These are phyloP conservation scores for Kodamaea kaohsiungensis DNA, from an alignment of 805 yeast species.

Conservation along the genomic window DNA sequence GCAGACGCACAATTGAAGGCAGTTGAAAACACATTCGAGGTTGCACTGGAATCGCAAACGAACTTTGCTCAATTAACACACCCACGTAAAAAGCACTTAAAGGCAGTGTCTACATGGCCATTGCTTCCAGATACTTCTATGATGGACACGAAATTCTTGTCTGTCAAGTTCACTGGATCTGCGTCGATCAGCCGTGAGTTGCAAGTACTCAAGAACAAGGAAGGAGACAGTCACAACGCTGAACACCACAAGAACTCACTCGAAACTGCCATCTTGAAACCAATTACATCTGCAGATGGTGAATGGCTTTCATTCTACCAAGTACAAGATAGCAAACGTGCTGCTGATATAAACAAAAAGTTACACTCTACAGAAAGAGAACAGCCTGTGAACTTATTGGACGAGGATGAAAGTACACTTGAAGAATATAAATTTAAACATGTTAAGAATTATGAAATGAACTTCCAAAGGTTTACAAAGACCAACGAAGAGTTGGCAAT, in stretches of 20 bases:
- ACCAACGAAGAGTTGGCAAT: conserved; percentile 68
- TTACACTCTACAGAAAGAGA: conserved; percentile 43
- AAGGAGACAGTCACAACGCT: conserved; percentile 29
- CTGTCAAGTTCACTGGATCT: conserved; percentile 61
- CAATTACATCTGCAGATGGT: conserved; percentile 69
- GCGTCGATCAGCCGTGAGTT: conserved; percentile 49
- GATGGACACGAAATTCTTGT: conserved; percentile 74
- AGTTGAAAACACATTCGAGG: conserved; percentile 79
- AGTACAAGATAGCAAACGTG: conserved; percentile 24
- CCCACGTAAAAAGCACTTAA: conserved; percentile 72
- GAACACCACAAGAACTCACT: conserved; percentile 39
- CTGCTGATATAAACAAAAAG: conserved; percentile 23
- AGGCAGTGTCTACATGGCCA: conserved; percentile 77
- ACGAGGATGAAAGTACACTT: conserved; percentile 45
- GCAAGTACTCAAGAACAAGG: conserved; percentile 27
- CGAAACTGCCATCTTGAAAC: conserved; percentile 68
- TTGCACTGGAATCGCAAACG: conserved; percentile 49
- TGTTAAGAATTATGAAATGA: conserved; percentile 79
- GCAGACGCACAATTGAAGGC: conserved; percentile 64
- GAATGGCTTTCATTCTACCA: conserved; percentile 68
- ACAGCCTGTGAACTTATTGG: conserved; percentile 41
- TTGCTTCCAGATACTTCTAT: conserved; percentile 89
- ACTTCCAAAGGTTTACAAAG: conserved; percentile 44
- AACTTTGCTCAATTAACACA: conserved; percentile 55
- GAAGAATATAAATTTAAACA: conserved; percentile 58